These are phyloP conservation scores for Cryptomeria japonica DNA, from an alignment of 75 land plant genomes.

Conservation along the genomic window DNA sequence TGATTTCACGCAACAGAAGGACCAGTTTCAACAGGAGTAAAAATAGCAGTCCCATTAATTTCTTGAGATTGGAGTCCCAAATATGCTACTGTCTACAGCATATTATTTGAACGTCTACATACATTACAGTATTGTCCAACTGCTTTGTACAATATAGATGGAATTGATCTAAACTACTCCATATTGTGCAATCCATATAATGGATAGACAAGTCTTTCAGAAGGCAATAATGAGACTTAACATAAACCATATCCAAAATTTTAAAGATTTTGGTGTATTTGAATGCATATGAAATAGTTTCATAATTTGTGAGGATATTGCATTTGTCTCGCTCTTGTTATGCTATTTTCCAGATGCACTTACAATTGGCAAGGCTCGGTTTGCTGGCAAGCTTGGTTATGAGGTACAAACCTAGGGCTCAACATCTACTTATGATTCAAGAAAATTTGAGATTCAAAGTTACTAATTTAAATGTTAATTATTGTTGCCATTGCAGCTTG, in stretches of 20 bases:
- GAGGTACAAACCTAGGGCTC: not conserved
- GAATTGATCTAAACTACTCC: not conserved
- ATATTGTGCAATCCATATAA: no score
- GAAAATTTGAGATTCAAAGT: no score
- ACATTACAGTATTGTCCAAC: not conserved
- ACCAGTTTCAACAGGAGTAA: not conserved
- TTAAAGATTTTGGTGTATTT: not conserved
- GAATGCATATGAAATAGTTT: not conserved
- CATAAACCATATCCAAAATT: not conserved
- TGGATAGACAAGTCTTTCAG: not conserved
- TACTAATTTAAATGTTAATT: no score
- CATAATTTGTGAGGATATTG: not conserved
- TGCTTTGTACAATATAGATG: not conserved
- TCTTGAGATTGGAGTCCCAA: not conserved
- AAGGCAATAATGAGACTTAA: not conserved
- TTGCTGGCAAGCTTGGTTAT: not conserved
- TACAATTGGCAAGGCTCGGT: not conserved
- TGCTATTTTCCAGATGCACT: not conserved
- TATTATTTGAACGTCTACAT: not conserved
- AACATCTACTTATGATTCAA: no score
- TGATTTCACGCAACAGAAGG: not conserved
- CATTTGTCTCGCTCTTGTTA: not conserved
- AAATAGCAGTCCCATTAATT: no score
- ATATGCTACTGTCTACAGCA: not conserved
- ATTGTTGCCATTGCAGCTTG: no score